Conservation (phyloP, 768 basidiomycete genomes). For the Russula ochroleuca region DNA sequence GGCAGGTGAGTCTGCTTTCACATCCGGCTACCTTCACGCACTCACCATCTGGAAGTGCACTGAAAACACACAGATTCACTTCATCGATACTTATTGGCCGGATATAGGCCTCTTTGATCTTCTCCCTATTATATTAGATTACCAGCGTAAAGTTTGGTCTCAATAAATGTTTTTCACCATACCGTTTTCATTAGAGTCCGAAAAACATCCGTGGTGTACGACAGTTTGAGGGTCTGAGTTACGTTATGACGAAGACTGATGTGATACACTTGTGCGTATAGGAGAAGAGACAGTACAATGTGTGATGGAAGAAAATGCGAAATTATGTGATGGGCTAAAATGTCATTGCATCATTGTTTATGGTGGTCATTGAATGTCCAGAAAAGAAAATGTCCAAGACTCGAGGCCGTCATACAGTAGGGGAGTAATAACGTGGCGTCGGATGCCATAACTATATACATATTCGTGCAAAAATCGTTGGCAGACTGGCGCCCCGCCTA, state of each 20-base stretch:
- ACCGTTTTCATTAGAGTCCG: slow-evolving; percentile 3
- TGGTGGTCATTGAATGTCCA: slow-evolving; percentile 17
- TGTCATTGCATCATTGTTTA: slow-evolving; percentile 19
- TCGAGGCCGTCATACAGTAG: slow-evolving; percentile 10
- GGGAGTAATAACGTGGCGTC: slow-evolving; percentile 18
- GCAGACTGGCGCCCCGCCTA: background rate
- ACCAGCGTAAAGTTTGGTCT: slow-evolving; percentile 71
- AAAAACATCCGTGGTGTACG: slow-evolving; percentile 2
- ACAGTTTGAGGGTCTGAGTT: slow-evolving; percentile 15
- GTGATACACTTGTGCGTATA: slow-evolving; percentile 9
- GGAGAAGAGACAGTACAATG: slow-evolving; percentile 3
- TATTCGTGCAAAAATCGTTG: slow-evolving; percentile 16
- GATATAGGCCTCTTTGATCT: slow-evolving; percentile 86
- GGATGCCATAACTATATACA: slow-evolving; percentile 24
- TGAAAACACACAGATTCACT: slow-evolving; percentile 84
- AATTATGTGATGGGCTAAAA: slow-evolving; percentile 16
- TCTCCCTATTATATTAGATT: slow-evolving; percentile 81
- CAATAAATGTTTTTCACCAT: slow-evolving; percentile 6
- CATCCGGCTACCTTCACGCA: background rate
- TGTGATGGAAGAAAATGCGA: slow-evolving; percentile 15
- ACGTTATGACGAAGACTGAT: slow-evolving; percentile 15
- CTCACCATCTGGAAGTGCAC: slow-evolving; percentile 50
- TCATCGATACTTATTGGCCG: slow-evolving; percentile 84
- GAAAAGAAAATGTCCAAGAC: slow-evolving; percentile 6
- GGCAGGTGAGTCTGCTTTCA: slow-evolving; percentile 68